A percentile compares a stretch with the other conserved stretches of the same genome.
Conservation (phyloP, 2,329 filamentous ascomycete genomes). For the Colletotrichum neosansevieriae region DNA sequence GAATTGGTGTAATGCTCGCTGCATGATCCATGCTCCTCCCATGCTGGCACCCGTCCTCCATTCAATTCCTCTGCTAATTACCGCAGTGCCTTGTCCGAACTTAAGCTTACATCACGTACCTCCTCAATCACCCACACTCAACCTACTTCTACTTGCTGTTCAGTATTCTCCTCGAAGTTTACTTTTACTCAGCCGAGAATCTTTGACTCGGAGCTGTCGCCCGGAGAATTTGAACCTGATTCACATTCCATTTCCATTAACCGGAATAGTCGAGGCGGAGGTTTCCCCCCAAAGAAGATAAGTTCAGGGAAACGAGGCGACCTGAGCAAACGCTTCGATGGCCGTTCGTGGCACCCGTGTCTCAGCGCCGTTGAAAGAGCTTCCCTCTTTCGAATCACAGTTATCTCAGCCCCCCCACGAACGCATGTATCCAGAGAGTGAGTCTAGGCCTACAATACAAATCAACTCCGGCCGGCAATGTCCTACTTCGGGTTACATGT, state of each 20-base stretch:
- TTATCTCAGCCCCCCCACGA: background rate
- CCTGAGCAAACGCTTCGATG: background rate
- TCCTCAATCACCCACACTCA: too few relatives aligned
- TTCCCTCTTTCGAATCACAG: constrained; percentile 1
- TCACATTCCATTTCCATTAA: too few relatives aligned
- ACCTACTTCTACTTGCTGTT: too few relatives aligned
- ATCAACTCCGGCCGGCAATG: background rate
- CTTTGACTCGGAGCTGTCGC: too few relatives aligned
- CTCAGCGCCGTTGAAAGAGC: constrained; percentile 2
- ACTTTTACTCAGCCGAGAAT: too few relatives aligned
- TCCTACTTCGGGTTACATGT: constrained; percentile 5
- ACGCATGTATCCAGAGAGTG: background rate
- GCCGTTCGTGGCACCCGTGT: constrained; percentile 9
- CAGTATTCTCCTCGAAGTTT: too few relatives aligned
- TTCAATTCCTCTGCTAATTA: background rate
- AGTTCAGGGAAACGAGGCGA: background rate
- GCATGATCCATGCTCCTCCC: constrained; percentile 19
- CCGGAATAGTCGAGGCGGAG: too few relatives aligned
- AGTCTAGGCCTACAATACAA: constrained; percentile 6
- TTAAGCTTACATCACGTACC: background rate
- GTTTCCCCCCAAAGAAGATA: too few relatives aligned
- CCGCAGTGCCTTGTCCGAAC: background rate
- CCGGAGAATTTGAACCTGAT: too few relatives aligned
- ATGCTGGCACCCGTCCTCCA: background rate
- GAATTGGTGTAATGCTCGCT: constrained; percentile 20